Percentiles rank a stretch among this genome's conserved stretches.
phyloP scores from a whole-genome alignment of 306 rosid species.

The Corylus americana region DNA sequence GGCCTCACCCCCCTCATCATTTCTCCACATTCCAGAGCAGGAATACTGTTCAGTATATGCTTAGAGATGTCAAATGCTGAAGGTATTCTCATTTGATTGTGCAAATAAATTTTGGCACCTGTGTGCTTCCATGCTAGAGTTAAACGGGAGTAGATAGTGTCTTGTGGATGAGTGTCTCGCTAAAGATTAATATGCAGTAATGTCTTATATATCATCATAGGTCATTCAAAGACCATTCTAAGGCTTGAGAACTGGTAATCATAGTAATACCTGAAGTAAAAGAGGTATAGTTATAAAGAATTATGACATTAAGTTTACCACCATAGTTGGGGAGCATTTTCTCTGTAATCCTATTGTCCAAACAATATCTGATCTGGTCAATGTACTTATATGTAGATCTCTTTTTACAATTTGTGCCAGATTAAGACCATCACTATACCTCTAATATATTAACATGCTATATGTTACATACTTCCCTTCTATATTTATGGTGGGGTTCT shows the following conservation, averaged over 20 bases:
- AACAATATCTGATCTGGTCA: background rate
- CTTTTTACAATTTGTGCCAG: background rate
- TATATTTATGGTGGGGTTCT: background rate
- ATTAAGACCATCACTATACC: background rate
- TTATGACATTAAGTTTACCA: background rate
- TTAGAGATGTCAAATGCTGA: slow-evolving; percentile 60
- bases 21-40: slow-evolving; percentile 86
- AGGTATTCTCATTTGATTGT: slow-evolving; percentile 50
- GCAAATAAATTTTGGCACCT: background rate
- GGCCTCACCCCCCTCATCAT: slow-evolving; percentile 80
- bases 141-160: background rate
- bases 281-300: background rate
- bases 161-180: slow-evolving; percentile 1
- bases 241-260: slow-evolving; percentile 2
- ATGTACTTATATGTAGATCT: background rate
- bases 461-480: background rate
- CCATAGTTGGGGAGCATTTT: background rate
- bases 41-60: slow-evolving; percentile 81
- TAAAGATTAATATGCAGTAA: slow-evolving; percentile 14
- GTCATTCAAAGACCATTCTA: slow-evolving; percentile 15
- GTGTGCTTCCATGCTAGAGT: background rate
- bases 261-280: background rate
- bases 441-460: background rate
- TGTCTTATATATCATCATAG: slow-evolving; percentile 8
- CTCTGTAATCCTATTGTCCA: background rate